These are phyloP conservation scores for Pseudogymnoascus sp. DNA, from an alignment of 2,329 filamentous ascomycete genomes.

Conservation along the genomic window DNA sequence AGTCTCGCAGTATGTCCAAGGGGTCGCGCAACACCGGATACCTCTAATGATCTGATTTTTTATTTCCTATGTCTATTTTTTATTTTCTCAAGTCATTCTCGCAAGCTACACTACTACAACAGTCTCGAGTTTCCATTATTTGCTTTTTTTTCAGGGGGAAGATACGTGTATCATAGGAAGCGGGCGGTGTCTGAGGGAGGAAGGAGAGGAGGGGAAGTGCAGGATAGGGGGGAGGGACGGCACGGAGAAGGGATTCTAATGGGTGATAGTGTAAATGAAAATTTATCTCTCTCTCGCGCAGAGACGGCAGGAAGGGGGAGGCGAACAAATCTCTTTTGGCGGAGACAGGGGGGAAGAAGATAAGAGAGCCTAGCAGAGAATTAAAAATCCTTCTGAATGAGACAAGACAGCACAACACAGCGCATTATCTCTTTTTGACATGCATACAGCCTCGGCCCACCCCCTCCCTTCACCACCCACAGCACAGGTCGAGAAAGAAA, in stretches of 20 bases:
- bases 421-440: no score
- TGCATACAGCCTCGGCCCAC: no score
- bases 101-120: background rate
- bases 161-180: conserved; percentile 1
- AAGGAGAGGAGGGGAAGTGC: background rate
- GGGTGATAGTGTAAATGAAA: background rate
- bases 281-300: background rate
- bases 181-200: background rate
- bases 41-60: conserved; percentile 2
- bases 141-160: background rate
- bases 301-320: background rate
- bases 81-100: background rate
- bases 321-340: background rate
- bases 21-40: background rate
- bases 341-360: background rate
- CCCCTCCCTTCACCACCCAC: no score
- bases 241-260: background rate
- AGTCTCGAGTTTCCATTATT: background rate
- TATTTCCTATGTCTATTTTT: background rate
- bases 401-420: background rate
- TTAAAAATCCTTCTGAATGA: background rate
- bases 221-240: background rate
- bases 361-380: background rate
- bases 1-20: background rate
- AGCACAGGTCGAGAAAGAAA: no score